Conservation (phyloP, 176 grass and related monocot species). For the Oryza rufipogon region DNA sequence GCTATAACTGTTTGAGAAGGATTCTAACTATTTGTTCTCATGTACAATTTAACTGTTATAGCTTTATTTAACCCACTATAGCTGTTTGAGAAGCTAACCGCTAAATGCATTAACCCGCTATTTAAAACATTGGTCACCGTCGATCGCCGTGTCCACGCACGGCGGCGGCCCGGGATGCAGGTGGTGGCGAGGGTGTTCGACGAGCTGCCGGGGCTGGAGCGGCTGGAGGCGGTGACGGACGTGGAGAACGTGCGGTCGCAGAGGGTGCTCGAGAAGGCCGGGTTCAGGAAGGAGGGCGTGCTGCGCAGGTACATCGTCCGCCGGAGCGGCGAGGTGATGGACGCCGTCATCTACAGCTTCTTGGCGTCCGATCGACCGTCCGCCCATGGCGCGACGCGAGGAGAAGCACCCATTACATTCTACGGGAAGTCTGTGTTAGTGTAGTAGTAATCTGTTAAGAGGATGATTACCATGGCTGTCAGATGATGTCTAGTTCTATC, state of each 20-base stretch:
- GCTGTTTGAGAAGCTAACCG: too few species aligned
- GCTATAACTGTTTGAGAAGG: too few species aligned
- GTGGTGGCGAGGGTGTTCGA: conserved; percentile 49
- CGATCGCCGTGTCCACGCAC: not conserved
- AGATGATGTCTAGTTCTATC: too few species aligned
- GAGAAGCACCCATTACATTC: not conserved
- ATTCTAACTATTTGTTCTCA: too few species aligned
- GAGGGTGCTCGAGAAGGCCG: conserved; percentile 65
- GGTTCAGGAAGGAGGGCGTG: conserved; percentile 57
- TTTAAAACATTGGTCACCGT: not conserved
- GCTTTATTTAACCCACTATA: too few species aligned
- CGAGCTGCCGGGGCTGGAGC: conserved; percentile 51
- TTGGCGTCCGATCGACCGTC: conserved; percentile 30
- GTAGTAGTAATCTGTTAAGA: too few species aligned
- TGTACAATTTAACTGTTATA: too few species aligned
- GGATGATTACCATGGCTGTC: too few species aligned
- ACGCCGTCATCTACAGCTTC: conserved; percentile 60
- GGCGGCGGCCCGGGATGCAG: not conserved
- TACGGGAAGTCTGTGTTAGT: too few species aligned
- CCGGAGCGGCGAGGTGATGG: conserved; percentile 2
- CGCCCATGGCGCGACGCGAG: not conserved
- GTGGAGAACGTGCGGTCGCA: conserved; percentile 53
- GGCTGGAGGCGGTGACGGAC: conserved; percentile 58
- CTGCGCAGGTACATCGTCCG: conserved; percentile 43
- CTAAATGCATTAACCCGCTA: too few species aligned